These are phyloP conservation scores for Colletotrichum caudatum DNA, from an alignment of 2,329 filamentous ascomycete species.

Conservation along the genomic window DNA sequence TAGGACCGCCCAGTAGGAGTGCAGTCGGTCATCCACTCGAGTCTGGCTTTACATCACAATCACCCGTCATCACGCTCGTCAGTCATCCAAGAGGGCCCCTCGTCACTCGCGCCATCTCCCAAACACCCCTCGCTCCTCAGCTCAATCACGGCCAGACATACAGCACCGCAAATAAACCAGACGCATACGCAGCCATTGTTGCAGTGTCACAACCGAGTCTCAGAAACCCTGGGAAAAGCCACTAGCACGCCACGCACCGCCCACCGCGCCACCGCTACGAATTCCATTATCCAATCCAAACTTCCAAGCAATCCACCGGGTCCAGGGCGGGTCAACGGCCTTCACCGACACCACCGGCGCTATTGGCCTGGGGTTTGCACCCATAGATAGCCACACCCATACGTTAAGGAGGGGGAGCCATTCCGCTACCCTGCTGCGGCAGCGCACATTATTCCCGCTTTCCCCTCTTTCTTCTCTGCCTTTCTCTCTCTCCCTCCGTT, in stretches of 20 bases:
- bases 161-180: not conserved
- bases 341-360: conserved; percentile 40
- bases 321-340: conserved; percentile 38
- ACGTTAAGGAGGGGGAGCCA: conserved; percentile 24
- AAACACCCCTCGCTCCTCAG: not conserved
- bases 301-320: conserved; percentile 23
- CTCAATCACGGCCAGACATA: conserved; percentile 1
- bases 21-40: conserved; percentile 11
- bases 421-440: conserved; percentile 22
- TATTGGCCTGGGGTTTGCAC: conserved; percentile 25
- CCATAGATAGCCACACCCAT: conserved; percentile 5
- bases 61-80: not conserved
- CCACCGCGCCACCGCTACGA: conserved; percentile 23
- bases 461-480: conserved; percentile 30
- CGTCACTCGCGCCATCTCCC: not conserved
- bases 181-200: conserved; percentile 21
- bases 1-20: conserved; percentile 3
- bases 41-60: conserved; percentile 30
- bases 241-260: conserved; percentile 32
- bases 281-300: conserved; percentile 36
- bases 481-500: not conserved
- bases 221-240: conserved; percentile 25
- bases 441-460: conserved; percentile 28
- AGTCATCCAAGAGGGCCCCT: conserved; percentile 18
- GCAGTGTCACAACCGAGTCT: conserved; percentile 24